Evolutionary conservation across 2,329 filamentous ascomycete species (phyloP), one percentile per base, ranked within the genome.

Genomic region (Emergomyces pasteurianus): DNA sequence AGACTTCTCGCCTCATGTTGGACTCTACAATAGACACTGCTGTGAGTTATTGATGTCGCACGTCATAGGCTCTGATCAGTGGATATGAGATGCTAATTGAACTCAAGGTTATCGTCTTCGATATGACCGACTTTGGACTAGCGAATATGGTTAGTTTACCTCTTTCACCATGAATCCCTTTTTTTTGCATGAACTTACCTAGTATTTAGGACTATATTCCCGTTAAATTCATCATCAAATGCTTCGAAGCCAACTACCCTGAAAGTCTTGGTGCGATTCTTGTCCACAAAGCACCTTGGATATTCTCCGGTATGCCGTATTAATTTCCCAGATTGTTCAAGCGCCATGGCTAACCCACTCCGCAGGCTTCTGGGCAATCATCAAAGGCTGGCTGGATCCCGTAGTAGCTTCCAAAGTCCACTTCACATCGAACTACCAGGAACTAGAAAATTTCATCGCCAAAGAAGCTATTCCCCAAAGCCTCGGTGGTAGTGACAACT

Each of bases 201-300:
- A 4, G 58, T 52, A 23, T 26, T 14, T 61, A 87, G 85, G 94
- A 99, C 74, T 97, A 97, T 73, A 84, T 89, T 0, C 92, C 94
- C 0, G 90, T 99, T 61, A 99, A 96, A 71, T 99, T 97, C 77
- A 96, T 99, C 88, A 96, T 99, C 75, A 95, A 96, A 75, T 96
- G 92, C 74, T 99, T 99, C 71, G 94, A 99, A 77, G 94, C 94
- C 63, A 97, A 99, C 73, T 99, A 97, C 68, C 94, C 94, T 0
- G 94, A 99, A 74, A 92, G 86, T 55, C 81, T 99, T 0, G 94
- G 92, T 34, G 83, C 88, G 1, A 90, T 97, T 2, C 82, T 97
- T 53, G 90, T 99, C 43, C 94, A 99, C 79, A 96, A 96, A 74
- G 86, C 94, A 0, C 94, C 94, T 3, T 99, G 94, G 94, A 79